Conservation (phyloP, 1,284 basidiomycete genomes). For the Hymenochaete sp. region DNA sequence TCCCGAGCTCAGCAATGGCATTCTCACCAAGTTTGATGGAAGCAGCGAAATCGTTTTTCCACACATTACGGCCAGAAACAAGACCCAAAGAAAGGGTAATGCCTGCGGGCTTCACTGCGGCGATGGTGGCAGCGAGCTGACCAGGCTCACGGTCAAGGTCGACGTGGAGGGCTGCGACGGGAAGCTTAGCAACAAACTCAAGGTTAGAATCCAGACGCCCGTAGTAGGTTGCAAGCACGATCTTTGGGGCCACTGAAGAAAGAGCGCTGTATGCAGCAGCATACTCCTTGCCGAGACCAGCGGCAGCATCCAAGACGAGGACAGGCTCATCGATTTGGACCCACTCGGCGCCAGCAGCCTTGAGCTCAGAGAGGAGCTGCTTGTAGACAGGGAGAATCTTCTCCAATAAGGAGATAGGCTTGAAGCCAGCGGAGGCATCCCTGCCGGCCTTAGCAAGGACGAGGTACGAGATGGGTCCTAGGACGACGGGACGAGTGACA, state of each 20-base stretch:
- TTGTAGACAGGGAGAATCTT: conserved; percentile 92
- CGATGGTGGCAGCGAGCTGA: conserved; percentile 82
- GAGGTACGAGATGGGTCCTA: conserved; percentile 96
- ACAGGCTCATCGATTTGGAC: conserved; percentile 98
- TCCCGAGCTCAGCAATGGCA: conserved; percentile 75
- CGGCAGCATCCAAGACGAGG: conserved; percentile 86
- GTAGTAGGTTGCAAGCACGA: conserved; percentile 94
- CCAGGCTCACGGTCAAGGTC: conserved; percentile 91
- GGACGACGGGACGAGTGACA: conserved; percentile 89
- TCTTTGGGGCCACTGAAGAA: conserved; percentile 78
- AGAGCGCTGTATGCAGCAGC: conserved; percentile 78
- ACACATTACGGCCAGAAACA: conserved; percentile 98
- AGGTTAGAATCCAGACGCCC: conserved; percentile 92
- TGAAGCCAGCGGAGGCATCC: conserved; percentile 79
- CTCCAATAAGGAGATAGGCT: conserved; percentile 84
- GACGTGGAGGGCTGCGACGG: conserved; percentile 91
- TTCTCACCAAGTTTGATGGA: conserved; percentile 82
- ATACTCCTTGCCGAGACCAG: conserved; percentile 76
- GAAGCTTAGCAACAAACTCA: conserved; percentile 86
- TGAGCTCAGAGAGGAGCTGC: conserved; percentile 86
- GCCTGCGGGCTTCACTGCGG: conserved; percentile 76
- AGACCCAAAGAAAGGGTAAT: conserved; percentile 90
- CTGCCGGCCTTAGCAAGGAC: conserved; percentile 88
- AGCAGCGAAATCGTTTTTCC: conserved; percentile 93
- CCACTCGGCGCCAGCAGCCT: conserved; percentile 86